A percentile compares a stretch with the other conserved stretches of the same genome.
Conservation (phyloP, 345 rosid species). For the Pugionium dolabratum region DNA sequence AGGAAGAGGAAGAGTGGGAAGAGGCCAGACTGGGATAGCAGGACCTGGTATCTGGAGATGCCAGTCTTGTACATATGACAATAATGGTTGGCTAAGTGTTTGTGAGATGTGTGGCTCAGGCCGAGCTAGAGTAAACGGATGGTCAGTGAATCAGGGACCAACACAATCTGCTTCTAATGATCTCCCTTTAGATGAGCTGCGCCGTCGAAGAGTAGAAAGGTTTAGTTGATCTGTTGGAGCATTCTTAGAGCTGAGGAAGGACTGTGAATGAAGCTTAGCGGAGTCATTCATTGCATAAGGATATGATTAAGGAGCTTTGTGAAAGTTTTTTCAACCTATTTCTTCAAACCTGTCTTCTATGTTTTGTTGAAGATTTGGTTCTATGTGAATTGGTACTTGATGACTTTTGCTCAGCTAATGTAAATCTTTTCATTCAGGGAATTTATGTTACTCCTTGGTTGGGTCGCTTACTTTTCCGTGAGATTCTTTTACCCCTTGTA, state of each 20-base stretch:
- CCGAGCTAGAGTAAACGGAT: constrained; percentile 42
- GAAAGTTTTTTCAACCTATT: constrained; percentile 5
- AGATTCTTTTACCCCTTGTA: too few relatives aligned
- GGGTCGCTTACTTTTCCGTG: too few relatives aligned
- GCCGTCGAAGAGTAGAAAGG: constrained; percentile 82
- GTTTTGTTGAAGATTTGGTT: constrained; percentile 37
- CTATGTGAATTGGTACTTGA: constrained; percentile 5
- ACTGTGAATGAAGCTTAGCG: constrained; percentile 23
- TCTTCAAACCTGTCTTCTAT: not conserved
- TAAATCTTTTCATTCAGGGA: not conserved
- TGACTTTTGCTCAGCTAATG: constrained; percentile 1
- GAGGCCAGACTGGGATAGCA: constrained; percentile 46
- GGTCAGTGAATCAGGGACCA: constrained; percentile 34
- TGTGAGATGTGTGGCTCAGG: constrained; percentile 92
- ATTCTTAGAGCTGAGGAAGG: constrained; percentile 20
- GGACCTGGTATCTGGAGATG: constrained; percentile 73
- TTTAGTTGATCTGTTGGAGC: constrained; percentile 46
- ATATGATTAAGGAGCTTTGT: constrained; percentile 13
- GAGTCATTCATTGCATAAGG: constrained; percentile 20
- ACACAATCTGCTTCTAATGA: not conserved
- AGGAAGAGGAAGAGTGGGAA: constrained; percentile 76
- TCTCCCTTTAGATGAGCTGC: constrained; percentile 48
- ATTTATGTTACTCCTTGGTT: too few relatives aligned
- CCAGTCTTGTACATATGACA: constrained; percentile 82
- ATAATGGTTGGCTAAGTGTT: constrained; percentile 51